These are phyloP conservation scores for Epichloe hybrida DNA, from an alignment of 2,329 filamentous ascomycete species.

Conservation along the genomic window DNA sequence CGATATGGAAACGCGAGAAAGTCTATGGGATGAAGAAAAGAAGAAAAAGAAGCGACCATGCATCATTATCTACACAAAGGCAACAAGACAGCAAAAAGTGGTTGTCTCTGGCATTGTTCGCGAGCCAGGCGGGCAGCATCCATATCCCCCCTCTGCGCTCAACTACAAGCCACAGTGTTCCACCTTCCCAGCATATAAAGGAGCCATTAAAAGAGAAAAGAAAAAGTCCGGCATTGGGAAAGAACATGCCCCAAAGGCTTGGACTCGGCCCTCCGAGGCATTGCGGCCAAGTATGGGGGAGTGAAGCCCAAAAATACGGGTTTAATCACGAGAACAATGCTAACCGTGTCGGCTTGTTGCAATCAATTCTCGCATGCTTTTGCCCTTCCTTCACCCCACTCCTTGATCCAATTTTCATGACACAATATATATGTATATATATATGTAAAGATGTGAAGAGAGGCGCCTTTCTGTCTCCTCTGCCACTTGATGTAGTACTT, in stretches of 20 bases:
- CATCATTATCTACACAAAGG: not conserved
- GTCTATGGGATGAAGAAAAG: conserved; percentile 1
- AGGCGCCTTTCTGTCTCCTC: not conserved
- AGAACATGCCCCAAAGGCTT: not conserved
- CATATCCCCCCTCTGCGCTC: not conserved
- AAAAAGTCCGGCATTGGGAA: not conserved
- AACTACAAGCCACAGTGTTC: not conserved
- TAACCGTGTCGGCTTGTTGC: conserved; percentile 1
- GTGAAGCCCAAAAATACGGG: not conserved
- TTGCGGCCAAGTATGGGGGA: not conserved
- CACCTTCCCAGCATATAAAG: not conserved
- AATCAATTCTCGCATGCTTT: conserved; percentile 2
- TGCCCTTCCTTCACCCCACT: not conserved
- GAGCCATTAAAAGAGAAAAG: not conserved
- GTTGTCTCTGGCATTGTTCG: not conserved
- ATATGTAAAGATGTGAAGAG: not conserved
- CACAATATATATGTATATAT: not conserved
- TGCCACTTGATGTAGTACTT: not conserved
- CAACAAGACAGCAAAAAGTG: not conserved
- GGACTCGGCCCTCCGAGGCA: not conserved
- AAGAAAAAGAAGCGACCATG: not conserved
- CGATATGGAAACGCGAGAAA: not conserved
- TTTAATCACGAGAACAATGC: conserved; percentile 2
- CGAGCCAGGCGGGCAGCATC: not conserved
- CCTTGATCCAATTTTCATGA: conserved; percentile 7